These are phyloP conservation scores for Leccinum truebloodii DNA, from an alignment of 768 basidiomycete species.

Conservation along the genomic window DNA sequence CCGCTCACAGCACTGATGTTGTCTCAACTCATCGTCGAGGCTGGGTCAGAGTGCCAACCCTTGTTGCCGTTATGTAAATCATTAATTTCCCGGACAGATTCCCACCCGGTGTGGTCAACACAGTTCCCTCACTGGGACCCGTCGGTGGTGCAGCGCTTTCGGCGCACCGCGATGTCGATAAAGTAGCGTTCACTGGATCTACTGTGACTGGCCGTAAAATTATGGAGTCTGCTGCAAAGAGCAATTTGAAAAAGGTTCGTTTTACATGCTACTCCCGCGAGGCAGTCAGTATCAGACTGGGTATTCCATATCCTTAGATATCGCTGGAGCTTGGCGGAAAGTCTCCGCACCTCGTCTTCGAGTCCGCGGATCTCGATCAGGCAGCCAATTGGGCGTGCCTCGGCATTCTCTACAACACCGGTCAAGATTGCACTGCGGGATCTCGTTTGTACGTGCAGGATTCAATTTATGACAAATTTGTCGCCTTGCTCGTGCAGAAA, in stretches of 20 bases:
- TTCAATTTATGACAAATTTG: conserved; percentile 81
- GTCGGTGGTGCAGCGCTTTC: conserved; percentile 87
- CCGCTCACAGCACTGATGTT: conserved; percentile 83
- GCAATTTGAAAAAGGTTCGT: conserved; percentile 88
- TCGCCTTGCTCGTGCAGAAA: conserved; percentile 62
- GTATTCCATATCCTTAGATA: conserved; percentile 44
- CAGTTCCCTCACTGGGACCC: conserved; percentile 77
- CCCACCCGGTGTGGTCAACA: conserved; percentile 90
- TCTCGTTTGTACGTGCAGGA: conserved; percentile 91
- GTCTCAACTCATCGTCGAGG: conserved; percentile 78
- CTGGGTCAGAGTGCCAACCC: conserved; percentile 55
- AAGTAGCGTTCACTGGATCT: conserved; percentile 94
- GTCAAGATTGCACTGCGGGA: conserved; percentile 94
- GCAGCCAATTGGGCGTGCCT: conserved; percentile 86
- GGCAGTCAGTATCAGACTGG: conserved; percentile 18
- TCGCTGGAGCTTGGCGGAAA: conserved; percentile 96
- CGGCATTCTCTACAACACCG: conserved; percentile 85
- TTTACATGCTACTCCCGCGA: conserved; percentile 29
- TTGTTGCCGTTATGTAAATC: conserved; percentile 14
- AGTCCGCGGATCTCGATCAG: conserved; percentile 84
- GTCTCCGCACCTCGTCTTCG: conserved; percentile 86
- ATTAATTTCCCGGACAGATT: conserved; percentile 51
- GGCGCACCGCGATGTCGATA: conserved; percentile 83
- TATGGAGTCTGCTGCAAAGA: conserved; percentile 89
- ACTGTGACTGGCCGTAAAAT: conserved; percentile 88